phyloP scores from a whole-genome alignment of 306 rosid genomes.

The Sesbania bispinosa region DNA sequence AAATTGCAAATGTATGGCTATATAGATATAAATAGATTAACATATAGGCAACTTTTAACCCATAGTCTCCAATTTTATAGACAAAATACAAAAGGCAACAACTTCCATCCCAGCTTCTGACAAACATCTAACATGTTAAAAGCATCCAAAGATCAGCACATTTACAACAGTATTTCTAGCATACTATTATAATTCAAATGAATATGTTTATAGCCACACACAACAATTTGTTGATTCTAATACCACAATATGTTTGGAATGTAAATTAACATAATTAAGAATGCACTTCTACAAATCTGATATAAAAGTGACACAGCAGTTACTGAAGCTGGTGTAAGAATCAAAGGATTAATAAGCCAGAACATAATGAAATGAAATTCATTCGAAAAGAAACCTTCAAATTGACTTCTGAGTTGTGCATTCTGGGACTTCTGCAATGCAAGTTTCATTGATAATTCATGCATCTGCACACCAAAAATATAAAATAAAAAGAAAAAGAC shows the following conservation, averaged over 20 bases:
- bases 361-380: slow-evolving; percentile 4
- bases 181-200: no score
- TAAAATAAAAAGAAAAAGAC: background rate
- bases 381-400: slow-evolving; percentile 64
- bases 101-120: background rate
- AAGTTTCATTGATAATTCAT: slow-evolving; percentile 77
- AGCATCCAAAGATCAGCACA: background rate
- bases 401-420: slow-evolving; percentile 69
- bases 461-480: slow-evolving; percentile 53
- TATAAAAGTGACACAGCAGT: background rate
- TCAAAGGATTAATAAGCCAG: slow-evolving; percentile 8
- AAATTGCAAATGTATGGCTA: background rate
- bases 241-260: no score
- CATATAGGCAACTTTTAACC: background rate
- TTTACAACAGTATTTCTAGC: background rate
- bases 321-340: background rate
- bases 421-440: slow-evolving; percentile 81
- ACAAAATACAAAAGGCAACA: background rate
- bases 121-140: background rate
- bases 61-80: background rate
- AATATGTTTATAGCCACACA: no score
- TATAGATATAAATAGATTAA: background rate
- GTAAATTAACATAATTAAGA: no score
- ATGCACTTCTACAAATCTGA: background rate
- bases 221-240: no score